These are phyloP conservation scores for Hansenula lynferdii DNA, from an alignment of 1,139 yeast genomes.

Conservation along the genomic window DNA sequence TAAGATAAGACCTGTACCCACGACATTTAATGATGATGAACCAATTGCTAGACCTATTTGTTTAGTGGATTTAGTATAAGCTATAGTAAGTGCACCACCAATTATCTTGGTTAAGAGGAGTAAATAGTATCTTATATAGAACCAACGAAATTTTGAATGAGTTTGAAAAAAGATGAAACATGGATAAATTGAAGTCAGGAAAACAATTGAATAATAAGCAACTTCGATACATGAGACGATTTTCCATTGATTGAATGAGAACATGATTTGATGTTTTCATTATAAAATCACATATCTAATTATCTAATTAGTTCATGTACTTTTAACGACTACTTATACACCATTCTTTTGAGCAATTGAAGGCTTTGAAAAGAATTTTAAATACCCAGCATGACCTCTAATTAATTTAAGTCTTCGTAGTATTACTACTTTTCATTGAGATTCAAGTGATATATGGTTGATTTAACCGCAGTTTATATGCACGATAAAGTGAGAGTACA, in stretches of 20 bases:
- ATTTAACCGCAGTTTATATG: too few species aligned
- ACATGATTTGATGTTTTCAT: too few species aligned
- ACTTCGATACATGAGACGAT: background rate
- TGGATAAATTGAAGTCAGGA: background rate
- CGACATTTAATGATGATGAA: slow-evolving; percentile 1
- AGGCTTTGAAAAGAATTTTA: too few species aligned
- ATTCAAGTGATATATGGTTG: too few species aligned
- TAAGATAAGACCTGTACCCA: slow-evolving; percentile 5
- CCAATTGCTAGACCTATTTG: background rate
- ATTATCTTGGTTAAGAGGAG: background rate
- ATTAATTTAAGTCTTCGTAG: too few species aligned
- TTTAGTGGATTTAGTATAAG: background rate
- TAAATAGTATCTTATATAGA: background rate
- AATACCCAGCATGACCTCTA: too few species aligned
- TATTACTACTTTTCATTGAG: too few species aligned
- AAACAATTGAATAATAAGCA: background rate
- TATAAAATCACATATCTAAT: too few species aligned
- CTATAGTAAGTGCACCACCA: background rate
- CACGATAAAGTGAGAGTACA: too few species aligned
- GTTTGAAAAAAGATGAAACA: background rate
- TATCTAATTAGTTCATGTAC: too few species aligned
- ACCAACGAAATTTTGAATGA: background rate
- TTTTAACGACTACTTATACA: too few species aligned
- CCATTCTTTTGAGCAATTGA: too few species aligned
- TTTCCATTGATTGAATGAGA: background rate